Conservation (phyloP, 257 asterid genomes). For the Agastache rugosa region DNA sequence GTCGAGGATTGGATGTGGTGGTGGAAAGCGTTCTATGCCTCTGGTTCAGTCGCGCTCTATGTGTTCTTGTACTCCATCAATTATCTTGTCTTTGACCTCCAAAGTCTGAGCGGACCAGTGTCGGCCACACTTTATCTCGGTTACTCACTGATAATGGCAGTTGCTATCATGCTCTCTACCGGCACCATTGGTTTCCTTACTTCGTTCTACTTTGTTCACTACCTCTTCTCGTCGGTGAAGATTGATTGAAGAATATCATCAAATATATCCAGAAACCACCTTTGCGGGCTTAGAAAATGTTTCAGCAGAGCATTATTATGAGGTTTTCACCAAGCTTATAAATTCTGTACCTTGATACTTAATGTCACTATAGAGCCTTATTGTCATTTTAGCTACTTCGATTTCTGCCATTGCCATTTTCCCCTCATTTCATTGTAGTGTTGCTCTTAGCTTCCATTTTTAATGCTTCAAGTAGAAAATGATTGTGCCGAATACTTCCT, state of each 20-base stretch:
- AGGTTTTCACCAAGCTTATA: slow-evolving; percentile 34
- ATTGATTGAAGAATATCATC: slow-evolving; percentile 59
- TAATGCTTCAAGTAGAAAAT: not conserved
- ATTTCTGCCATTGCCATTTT: slow-evolving; percentile 20
- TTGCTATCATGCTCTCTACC: slow-evolving; percentile 78
- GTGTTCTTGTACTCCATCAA: slow-evolving; percentile 83
- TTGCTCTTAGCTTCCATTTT: not conserved
- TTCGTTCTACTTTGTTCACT: slow-evolving; percentile 82
- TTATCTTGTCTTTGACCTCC: slow-evolving; percentile 81
- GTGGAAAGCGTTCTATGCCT: slow-evolving; percentile 91
- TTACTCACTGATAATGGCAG: slow-evolving; percentile 77
- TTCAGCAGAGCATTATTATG: slow-evolving; percentile 31
- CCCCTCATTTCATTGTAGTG: slow-evolving; percentile 17
- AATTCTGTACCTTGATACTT: slow-evolving; percentile 40
- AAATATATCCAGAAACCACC: not conserved
- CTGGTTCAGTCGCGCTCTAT: slow-evolving; percentile 81
- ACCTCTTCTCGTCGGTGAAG: slow-evolving; percentile 88
- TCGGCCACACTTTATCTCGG: slow-evolving; percentile 81
- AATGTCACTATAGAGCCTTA: slow-evolving; percentile 37
- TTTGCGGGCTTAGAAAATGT: slow-evolving; percentile 24
- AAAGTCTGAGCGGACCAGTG: slow-evolving; percentile 84
- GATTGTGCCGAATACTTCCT: slow-evolving; percentile 15
- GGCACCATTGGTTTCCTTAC: slow-evolving; percentile 87
- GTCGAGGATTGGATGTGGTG: slow-evolving; percentile 99
- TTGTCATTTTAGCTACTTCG: slow-evolving; percentile 45